Evolutionary conservation across 1,284 basidiomycete genomes (phyloP).

Genomic region (Trichosporon ovoides): DNA sequence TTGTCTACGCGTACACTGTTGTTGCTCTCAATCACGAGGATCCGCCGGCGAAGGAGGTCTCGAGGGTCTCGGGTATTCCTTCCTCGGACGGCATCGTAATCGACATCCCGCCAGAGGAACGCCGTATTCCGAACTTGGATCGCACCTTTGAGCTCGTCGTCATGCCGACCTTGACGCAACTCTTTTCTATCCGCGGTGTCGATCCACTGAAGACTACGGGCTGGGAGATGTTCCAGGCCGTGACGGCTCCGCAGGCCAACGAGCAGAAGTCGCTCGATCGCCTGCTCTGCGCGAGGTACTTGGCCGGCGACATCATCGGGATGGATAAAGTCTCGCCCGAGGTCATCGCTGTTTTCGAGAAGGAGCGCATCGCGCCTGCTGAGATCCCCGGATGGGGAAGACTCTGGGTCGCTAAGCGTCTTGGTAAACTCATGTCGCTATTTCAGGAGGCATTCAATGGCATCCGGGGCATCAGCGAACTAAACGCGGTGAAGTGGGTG

Average conservation of each 20-base stretch:
- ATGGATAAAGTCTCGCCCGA: constrained; percentile 18
- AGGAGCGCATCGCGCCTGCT: constrained; percentile 22
- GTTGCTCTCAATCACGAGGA: constrained; percentile 36
- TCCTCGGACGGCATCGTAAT: constrained; percentile 32
- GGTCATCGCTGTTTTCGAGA: not conserved
- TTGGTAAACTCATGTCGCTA: constrained; percentile 32
- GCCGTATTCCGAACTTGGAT: constrained; percentile 22
- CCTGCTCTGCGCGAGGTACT: constrained; percentile 28
- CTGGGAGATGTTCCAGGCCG: constrained; percentile 39
- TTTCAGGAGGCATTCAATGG: constrained; percentile 34
- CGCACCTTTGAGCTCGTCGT: constrained; percentile 36
- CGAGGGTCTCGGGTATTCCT: constrained; percentile 29
- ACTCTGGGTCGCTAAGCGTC: constrained; percentile 33
- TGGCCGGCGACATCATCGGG: constrained; percentile 29
- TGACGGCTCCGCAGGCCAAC: constrained; percentile 21
- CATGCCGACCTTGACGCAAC: constrained; percentile 28
- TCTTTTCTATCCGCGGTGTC: constrained; percentile 32
- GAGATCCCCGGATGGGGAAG: constrained; percentile 41
- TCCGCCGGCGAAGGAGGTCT: constrained; percentile 31
- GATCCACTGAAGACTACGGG: constrained; percentile 36
- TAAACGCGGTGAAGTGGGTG: constrained; percentile 25
- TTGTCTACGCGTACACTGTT: constrained; percentile 44
- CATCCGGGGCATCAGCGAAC: constrained; percentile 28
- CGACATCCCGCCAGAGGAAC: constrained; percentile 25
- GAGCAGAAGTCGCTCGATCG: constrained; percentile 27